Conservation (phyloP, 805 yeast genomes). For the Yarrowia sp. region DNA sequence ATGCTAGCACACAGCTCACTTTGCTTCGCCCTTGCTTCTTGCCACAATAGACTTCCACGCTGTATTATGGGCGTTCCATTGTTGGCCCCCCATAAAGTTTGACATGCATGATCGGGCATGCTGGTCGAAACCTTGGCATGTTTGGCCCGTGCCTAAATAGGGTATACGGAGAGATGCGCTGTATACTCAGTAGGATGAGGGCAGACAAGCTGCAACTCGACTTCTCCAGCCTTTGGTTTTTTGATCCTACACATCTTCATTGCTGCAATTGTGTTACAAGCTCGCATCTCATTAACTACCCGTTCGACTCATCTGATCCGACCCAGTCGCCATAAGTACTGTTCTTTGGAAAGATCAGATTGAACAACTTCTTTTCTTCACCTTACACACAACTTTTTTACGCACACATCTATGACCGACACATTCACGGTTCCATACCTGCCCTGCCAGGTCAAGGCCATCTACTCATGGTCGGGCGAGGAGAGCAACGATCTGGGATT, state of each 20-base stretch:
- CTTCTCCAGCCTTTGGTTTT: not conserved
- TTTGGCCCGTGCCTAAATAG: conserved; percentile 9
- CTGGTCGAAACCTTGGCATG: not conserved
- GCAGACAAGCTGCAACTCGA: not conserved
- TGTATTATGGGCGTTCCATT: conserved; percentile 3
- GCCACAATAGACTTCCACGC: not conserved
- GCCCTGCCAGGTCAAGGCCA: conserved; percentile 76
- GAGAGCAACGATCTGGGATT: conserved; percentile 84
- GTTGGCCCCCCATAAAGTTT: not conserved
- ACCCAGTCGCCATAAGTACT: not conserved
- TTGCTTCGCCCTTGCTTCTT: not conserved
- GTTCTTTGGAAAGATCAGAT: not conserved
- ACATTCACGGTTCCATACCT: conserved; percentile 31
- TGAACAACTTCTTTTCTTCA: too few species aligned
- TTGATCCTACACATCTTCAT: not conserved
- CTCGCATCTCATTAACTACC: not conserved
- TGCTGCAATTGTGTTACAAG: conserved; percentile 13
- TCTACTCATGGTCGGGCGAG: conserved; percentile 92
- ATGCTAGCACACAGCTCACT: not conserved
- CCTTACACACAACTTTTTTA: too few species aligned
- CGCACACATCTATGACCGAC: too few species aligned
- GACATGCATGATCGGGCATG: not conserved
- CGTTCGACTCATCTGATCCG: not conserved
- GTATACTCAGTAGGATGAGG: not conserved
- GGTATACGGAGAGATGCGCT: not conserved